These are phyloP conservation scores for Cubamyces sp. DNA, from an alignment of 768 basidiomycete genomes.

Conservation along the genomic window DNA sequence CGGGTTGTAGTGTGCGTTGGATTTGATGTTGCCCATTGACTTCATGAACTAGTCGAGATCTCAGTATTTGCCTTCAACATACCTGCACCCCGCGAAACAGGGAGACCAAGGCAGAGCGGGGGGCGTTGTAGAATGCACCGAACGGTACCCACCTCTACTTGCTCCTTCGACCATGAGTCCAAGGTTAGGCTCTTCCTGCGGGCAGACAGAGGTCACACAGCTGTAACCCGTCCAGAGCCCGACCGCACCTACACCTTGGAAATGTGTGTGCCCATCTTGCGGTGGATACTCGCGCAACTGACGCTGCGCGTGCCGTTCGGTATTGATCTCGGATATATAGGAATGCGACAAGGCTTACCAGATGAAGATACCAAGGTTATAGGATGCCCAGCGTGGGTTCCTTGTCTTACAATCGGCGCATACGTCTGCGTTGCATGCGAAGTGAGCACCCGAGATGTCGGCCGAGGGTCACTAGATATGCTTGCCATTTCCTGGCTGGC, in stretches of 20 bases:
- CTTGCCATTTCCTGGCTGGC: conserved; percentile 82
- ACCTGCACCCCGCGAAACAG: too few species aligned
- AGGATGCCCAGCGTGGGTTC: conserved; percentile 86
- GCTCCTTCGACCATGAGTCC: conserved; percentile 88
- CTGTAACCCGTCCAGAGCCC: background rate
- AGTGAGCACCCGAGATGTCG: background rate
- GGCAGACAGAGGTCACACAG: background rate
- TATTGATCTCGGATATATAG: background rate
- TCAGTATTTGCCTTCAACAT: background rate
- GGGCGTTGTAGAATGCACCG: conserved; percentile 15
- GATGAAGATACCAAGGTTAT: conserved; percentile 88
- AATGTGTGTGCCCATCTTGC: conserved; percentile 93
- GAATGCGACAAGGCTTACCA: conserved; percentile 52
- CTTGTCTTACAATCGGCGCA: conserved; percentile 94
- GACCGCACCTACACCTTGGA: conserved; percentile 81
- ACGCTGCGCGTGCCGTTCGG: conserved; percentile 49
- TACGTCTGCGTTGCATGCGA: conserved; percentile 51
- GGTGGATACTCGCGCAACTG: conserved; percentile 88
- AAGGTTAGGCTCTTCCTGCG: conserved; percentile 86
- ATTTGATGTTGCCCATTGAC: conserved; percentile 77
- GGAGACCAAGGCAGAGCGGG: background rate
- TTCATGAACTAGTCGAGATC: conserved; percentile 65
- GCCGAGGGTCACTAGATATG: conserved; percentile 1
- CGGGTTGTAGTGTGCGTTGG: conserved; percentile 81
- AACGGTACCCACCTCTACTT: conserved; percentile 69